Conservation (phyloP, 2,329 filamentous ascomycete species). For the Cladosporium halotolerans region DNA sequence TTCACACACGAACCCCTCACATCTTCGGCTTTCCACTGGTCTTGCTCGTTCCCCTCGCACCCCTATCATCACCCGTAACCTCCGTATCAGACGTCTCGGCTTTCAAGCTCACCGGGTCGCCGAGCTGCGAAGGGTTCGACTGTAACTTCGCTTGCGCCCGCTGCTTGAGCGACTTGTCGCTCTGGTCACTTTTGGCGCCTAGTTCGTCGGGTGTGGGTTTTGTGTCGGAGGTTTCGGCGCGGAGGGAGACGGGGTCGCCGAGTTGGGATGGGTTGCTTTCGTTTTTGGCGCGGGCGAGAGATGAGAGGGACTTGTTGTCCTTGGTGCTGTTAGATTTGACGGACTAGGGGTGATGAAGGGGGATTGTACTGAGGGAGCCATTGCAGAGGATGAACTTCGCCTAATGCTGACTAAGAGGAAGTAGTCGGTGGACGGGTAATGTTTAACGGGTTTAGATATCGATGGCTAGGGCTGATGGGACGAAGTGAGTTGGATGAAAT, state of each 20-base stretch:
- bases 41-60: conserved; percentile 21
- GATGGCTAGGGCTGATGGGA: too few relatives aligned
- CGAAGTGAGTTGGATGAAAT: too few relatives aligned
- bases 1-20: conserved; percentile 10
- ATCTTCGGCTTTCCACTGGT: conserved; percentile 29
- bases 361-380: conserved; percentile 7
- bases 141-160: conserved; percentile 23
- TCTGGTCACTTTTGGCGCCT: neutral
- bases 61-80: conserved; percentile 29
- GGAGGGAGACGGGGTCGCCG: conserved; percentile 32
- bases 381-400: neutral
- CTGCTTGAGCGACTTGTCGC: conserved; percentile 22
- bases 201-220: conserved; percentile 23
- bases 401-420: too few relatives aligned
- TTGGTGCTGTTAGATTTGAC: neutral
- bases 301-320: conserved; percentile 18
- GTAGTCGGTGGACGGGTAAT: too few relatives aligned
- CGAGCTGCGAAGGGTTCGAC: conserved; percentile 22
- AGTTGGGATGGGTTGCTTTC: conserved; percentile 25
- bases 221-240: conserved; percentile 30
- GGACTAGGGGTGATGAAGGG: neutral
- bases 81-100: conserved; percentile 25
- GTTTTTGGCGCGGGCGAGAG: conserved; percentile 13
- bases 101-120: conserved; percentile 26
- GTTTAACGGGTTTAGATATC: too few relatives aligned